These are phyloP conservation scores for Nannizziopsis arthrosporioides DNA, from an alignment of 2,329 filamentous ascomycete species.

Conservation along the genomic window DNA sequence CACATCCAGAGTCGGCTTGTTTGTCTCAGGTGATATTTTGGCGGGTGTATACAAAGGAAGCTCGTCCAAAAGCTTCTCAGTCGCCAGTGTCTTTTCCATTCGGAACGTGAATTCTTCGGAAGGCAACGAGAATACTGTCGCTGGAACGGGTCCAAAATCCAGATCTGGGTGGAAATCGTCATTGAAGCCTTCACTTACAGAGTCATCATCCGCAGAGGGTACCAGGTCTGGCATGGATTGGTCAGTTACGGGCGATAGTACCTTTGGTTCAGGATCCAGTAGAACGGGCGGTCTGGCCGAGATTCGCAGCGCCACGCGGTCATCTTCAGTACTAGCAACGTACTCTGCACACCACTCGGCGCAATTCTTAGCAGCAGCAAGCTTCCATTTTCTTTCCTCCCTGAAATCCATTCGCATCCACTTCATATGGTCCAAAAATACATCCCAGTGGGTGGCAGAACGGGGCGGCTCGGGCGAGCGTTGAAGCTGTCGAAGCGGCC, in stretches of 20 bases:
- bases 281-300: constrained; percentile 39
- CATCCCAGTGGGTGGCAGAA: constrained; percentile 69
- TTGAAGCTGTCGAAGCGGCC: constrained; percentile 83
- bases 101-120: constrained; percentile 72
- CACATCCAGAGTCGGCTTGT: constrained; percentile 46
- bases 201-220: constrained; percentile 51
- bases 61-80: constrained; percentile 67
- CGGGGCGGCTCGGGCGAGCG: constrained; percentile 69
- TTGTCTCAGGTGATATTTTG: constrained; percentile 44
- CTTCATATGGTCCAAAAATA: constrained; percentile 80
- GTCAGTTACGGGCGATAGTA: constrained; percentile 19
- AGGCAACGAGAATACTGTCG: constrained; percentile 70
- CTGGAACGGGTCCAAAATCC: constrained; percentile 46
- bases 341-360: constrained; percentile 78
- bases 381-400: constrained; percentile 91
- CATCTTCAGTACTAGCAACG: constrained; percentile 52
- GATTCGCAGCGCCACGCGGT: constrained; percentile 58
- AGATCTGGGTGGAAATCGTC: constrained; percentile 37
- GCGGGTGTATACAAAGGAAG: constrained; percentile 65
- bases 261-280: constrained; percentile 20
- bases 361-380: constrained; percentile 63
- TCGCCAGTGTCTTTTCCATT: constrained; percentile 59
- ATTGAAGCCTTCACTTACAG: constrained; percentile 37
- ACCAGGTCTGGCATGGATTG: constrained; percentile 58
- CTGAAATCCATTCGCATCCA: constrained; percentile 97